phyloP scores from a whole-genome alignment of 1,284 basidiomycete genomes.

The Chondrostereum purpureum region DNA sequence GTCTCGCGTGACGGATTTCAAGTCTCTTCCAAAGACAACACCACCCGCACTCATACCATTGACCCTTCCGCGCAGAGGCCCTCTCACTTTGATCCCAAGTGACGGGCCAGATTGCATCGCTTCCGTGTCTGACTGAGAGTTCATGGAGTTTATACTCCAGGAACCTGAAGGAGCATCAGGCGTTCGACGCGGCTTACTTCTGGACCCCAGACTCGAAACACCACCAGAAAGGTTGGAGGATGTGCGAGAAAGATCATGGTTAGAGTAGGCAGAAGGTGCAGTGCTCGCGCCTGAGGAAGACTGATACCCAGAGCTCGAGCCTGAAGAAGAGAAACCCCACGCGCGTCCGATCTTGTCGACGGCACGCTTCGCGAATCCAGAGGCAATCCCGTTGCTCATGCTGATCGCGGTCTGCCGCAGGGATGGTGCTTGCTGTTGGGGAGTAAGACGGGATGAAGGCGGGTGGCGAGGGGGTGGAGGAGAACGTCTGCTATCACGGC shows the following conservation, averaged over 20 bases:
- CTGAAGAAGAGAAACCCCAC: constrained; percentile 45
- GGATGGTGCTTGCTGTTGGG: constrained; percentile 14
- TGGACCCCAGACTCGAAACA: constrained; percentile 10
- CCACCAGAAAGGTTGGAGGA: constrained; percentile 30
- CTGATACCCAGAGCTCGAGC: constrained; percentile 32
- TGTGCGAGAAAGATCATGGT: constrained; percentile 27
- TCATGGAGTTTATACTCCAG: constrained; percentile 46
- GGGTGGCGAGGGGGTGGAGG: constrained; percentile 23
- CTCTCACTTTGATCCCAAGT: constrained; percentile 51
- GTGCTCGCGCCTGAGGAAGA: constrained; percentile 30
- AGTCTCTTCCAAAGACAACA: constrained; percentile 58
- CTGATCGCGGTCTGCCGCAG: constrained; percentile 63
- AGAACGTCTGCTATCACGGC: constrained; percentile 8
- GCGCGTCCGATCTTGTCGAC: constrained; percentile 69
- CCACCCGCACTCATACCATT: constrained; percentile 34
- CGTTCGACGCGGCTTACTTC: constrained; percentile 39
- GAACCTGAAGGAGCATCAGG: constrained; percentile 53
- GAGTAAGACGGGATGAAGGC: constrained; percentile 19
- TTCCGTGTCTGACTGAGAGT: constrained; percentile 48
- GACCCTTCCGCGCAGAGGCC: constrained; percentile 34
- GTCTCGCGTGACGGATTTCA: constrained; percentile 52
- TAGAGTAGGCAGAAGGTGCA: constrained; percentile 23
- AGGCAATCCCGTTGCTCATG: constrained; percentile 54
- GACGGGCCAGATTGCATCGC: constrained; percentile 39
- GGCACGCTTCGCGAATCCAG: constrained; percentile 67